Base-by-base conservation (phyloP, 2,329 filamentous ascomycete genomes). In the Cladobotryum protrusum region DNA sequence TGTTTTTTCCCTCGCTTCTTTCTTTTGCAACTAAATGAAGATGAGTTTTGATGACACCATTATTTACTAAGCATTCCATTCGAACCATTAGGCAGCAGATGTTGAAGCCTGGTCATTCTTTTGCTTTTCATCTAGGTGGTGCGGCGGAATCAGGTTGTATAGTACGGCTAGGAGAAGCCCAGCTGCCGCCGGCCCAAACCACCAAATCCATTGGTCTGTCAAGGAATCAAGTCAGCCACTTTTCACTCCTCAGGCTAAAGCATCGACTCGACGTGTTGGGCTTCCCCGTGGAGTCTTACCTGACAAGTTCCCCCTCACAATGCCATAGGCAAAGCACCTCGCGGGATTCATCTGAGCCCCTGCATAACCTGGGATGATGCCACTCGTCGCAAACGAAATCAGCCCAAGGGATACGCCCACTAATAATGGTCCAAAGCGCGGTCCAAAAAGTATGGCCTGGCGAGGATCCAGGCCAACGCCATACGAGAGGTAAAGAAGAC, bases 381-480 rank as follows among this genome's bases (percentile, higher is more conserved):
- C 70, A 7, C 65, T 67, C 6, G 68, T 68, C 3, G 65, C 60
- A 52, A 71, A 70, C 0, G 61, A 59, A 3, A 67, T 54, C 5
- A 71, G 47, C 0, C 67, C 71, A 11, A 73, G 52, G 0, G 62
- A 61, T 13, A 72, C 50, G 6, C 75, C 72, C 14, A 78, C 74
- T 9, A 80, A 61, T 24, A 76, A 65, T 0, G 76, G 75, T 0
- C 70, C 70, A 1, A 77, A 60, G 1, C 74, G 70, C 5, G 72
- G 74, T 0, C 76, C 76, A 55, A 76, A 77, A 3, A 76, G 59
- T 15, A 69, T 61, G 1, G 67, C 67, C 56, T 79, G 76, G 3
- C 76, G 63, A 2, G 77, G 77, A 58, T 80, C 77, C 4, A 80
- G 63, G 14, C 75, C 76, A 11, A 77, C 72, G 2, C 76, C 75